These are phyloP conservation scores for Boletus semigastroideus DNA, from an alignment of 1,284 basidiomycete genomes.

Conservation along the genomic window DNA sequence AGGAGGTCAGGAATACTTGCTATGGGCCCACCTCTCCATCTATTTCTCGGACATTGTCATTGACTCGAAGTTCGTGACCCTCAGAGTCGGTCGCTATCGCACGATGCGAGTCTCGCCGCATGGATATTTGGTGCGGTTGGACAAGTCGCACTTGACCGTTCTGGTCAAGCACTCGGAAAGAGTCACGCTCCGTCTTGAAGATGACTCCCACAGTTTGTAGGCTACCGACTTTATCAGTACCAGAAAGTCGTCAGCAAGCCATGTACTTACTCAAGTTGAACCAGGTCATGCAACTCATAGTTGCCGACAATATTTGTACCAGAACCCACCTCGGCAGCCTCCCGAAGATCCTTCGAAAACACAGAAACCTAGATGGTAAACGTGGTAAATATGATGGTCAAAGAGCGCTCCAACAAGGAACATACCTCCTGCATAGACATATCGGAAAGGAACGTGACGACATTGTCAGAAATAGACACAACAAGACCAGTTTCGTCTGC, in stretches of 20 bases:
- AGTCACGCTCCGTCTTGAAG: constrained; percentile 94
- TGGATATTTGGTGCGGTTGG: constrained; percentile 94
- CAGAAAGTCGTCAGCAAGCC: constrained; percentile 3
- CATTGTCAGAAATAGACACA: constrained; percentile 86
- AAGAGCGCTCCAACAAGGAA: neutral
- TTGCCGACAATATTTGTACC: constrained; percentile 88
- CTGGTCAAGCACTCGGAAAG: constrained; percentile 95
- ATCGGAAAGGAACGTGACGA: constrained; percentile 97
- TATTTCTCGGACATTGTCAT: constrained; percentile 93
- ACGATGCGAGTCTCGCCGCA: constrained; percentile 80
- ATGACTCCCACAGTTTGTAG: constrained; percentile 95
- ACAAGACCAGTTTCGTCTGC: constrained; percentile 95
- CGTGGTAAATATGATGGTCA: neutral
- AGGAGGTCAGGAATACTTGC: neutral
- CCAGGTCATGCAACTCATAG: constrained; percentile 95
- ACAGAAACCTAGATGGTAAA: constrained; percentile 74
- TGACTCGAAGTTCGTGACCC: constrained; percentile 78
- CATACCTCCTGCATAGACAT: constrained; percentile 90
- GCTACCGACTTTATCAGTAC: constrained; percentile 40
- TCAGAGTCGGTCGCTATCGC: constrained; percentile 91
- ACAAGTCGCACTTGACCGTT: constrained; percentile 87
- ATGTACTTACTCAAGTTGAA: constrained; percentile 85
- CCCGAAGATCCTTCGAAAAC: constrained; percentile 96
- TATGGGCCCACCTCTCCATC: constrained; percentile 74
- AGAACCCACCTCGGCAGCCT: constrained; percentile 94